A percentile compares a stretch with the other conserved stretches of the same genome.
Conservation (phyloP, 495 filamentous ascomycete species). For the Hyaloscypha finlandica region DNA sequence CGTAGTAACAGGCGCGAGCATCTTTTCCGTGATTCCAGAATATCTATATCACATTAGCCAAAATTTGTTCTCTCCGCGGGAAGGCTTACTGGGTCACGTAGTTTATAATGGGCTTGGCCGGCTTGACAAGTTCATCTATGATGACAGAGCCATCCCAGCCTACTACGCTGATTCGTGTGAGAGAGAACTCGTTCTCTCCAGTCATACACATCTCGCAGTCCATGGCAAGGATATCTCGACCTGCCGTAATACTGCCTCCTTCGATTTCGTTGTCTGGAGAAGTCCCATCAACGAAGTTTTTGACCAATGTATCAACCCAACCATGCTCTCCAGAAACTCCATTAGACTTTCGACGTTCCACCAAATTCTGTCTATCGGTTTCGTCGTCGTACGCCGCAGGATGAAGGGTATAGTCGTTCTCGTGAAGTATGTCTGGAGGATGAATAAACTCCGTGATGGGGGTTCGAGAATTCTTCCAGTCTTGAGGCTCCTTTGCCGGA, state of each 20-base stretch:
- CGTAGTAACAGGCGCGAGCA: slow-evolving; percentile 79
- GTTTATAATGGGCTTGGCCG: slow-evolving; percentile 77
- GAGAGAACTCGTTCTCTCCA: slow-evolving; percentile 68
- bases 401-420: slow-evolving; percentile 80
- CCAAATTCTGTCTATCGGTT: slow-evolving; percentile 46
- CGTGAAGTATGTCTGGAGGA: slow-evolving; percentile 69
- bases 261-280: slow-evolving; percentile 70
- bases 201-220: slow-evolving; percentile 98
- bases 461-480: slow-evolving; percentile 69
- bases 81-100: slow-evolving; percentile 74
- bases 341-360: slow-evolving; percentile 45
- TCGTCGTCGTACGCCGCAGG: slow-evolving; percentile 59
- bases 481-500: slow-evolving; percentile 57
- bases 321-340: slow-evolving; percentile 53
- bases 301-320: slow-evolving; percentile 81
- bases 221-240: slow-evolving; percentile 76
- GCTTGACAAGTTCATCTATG: slow-evolving; percentile 91
- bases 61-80: not conserved
- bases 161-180: slow-evolving; percentile 85
- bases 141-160: slow-evolving; percentile 82
- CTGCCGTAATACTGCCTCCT: slow-evolving; percentile 79
- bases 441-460: slow-evolving; percentile 76
- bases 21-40: slow-evolving; percentile 87
- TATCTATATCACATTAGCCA: slow-evolving; percentile 38
- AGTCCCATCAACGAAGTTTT: slow-evolving; percentile 62